Percentiles rank a stretch among this genome's conserved stretches.
These are phyloP conservation scores for Colletotrichum cordylinicola DNA, from an alignment of 2,329 filamentous ascomycete species.

Conservation along the genomic window DNA sequence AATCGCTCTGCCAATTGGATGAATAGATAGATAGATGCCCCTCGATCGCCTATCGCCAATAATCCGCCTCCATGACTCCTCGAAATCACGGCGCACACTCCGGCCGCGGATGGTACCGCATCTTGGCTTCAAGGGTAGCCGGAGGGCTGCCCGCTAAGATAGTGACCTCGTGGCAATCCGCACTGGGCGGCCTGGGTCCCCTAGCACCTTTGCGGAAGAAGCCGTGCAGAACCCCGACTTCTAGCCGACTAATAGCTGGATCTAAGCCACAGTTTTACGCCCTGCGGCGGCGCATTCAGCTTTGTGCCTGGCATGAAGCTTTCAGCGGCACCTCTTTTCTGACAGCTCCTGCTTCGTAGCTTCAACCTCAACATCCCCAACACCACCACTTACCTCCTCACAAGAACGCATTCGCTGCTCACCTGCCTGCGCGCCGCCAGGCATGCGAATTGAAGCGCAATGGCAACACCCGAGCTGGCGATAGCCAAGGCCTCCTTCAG, in stretches of 20 bases:
- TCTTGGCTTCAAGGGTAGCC: neutral
- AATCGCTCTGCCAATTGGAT: neutral
- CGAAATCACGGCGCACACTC: neutral
- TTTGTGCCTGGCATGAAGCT: neutral
- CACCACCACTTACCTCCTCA: neutral
- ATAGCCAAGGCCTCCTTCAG: constrained; percentile 83
- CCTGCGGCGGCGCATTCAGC: neutral
- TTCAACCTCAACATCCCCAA: neutral
- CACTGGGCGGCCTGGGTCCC: neutral
- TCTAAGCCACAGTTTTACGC: neutral
- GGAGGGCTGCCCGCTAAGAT: neutral
- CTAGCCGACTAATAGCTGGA: neutral
- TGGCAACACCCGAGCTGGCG: constrained; percentile 74
- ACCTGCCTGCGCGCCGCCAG: neutral
- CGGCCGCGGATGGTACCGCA: neutral
- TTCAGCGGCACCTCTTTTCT: neutral
- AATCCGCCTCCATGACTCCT: neutral
- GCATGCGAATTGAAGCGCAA: constrained; percentile 33
- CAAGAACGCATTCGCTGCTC: neutral
- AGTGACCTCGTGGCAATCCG: neutral
- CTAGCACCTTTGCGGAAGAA: neutral
- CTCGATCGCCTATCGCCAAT: neutral
- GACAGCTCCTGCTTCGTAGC: neutral
- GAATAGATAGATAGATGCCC: neutral
- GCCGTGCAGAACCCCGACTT: neutral